A percentile compares a stretch with the other conserved stretches of the same genome.
Conservation (phyloP, 441 rosid species). For the Gossypium gossypioides region DNA sequence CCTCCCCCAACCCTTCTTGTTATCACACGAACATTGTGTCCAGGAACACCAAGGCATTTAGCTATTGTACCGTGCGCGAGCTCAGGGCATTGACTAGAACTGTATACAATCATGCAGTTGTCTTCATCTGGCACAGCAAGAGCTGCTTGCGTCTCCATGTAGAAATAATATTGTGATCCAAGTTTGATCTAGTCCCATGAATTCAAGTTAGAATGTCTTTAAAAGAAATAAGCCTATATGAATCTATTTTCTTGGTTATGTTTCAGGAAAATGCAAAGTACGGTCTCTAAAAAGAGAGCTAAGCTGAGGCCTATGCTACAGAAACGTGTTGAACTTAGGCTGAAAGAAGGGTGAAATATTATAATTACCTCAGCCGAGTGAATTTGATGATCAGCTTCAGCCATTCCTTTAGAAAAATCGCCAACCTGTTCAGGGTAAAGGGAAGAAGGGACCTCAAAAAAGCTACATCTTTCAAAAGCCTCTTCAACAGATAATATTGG, state of each 20-base stretch:
- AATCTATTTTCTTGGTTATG: not conserved
- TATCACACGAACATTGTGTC: slow-evolving; percentile 70
- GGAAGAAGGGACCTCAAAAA: slow-evolving; percentile 44
- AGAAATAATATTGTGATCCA: slow-evolving; percentile 72
- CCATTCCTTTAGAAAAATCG: slow-evolving; percentile 68
- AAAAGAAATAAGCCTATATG: not conserved
- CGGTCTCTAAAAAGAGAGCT: not conserved
- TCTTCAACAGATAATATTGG: slow-evolving; percentile 75
- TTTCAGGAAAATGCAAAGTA: not conserved
- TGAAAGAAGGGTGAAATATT: not conserved
- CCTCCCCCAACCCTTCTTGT: slow-evolving; percentile 96
- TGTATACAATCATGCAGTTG: slow-evolving; percentile 65
- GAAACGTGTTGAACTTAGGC: too few relatives aligned
- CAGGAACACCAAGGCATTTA: slow-evolving; percentile 71
- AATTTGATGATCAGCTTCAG: slow-evolving; percentile 68
- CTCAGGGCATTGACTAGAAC: slow-evolving; percentile 65
- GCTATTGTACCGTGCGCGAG: slow-evolving; percentile 45
- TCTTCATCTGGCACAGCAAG: slow-evolving; percentile 94
- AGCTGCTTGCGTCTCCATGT: slow-evolving; percentile 80
- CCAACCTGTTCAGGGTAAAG: slow-evolving; percentile 46
- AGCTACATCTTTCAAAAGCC: slow-evolving; percentile 57
- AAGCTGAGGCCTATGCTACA: not conserved
- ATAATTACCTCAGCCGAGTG: slow-evolving; percentile 53
- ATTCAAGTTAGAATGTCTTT: not conserved
- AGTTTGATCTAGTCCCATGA: slow-evolving; percentile 42